Percentiles rank a stretch among this genome's conserved stretches.
Conservation (phyloP, 768 basidiomycete genomes). For the Brasilioporus rufonigricans region DNA sequence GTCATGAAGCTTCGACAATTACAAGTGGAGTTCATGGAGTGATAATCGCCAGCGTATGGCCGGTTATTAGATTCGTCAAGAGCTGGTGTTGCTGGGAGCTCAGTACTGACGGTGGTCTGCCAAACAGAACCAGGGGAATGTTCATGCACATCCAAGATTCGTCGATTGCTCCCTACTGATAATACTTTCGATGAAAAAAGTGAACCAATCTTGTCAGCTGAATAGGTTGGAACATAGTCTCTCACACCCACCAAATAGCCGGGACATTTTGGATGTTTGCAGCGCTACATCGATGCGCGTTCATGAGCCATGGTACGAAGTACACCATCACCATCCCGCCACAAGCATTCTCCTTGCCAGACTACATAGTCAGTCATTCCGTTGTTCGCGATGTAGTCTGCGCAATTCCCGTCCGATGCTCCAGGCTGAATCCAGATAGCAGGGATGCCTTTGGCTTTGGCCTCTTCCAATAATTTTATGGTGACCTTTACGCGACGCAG, state of each 20-base stretch:
- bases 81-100: too few species aligned
- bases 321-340: conserved; percentile 70
- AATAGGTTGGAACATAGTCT: not conserved
- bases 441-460: conserved; percentile 67
- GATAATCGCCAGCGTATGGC: too few species aligned
- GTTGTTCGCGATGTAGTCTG: conserved; percentile 62
- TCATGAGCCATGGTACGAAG: conserved; percentile 23
- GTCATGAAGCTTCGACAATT: not conserved
- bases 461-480: conserved; percentile 60
- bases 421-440: conserved; percentile 91
- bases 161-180: not conserved
- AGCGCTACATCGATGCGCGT: conserved; percentile 18
- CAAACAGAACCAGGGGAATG: too few species aligned
- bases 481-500: conserved; percentile 54
- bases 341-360: conserved; percentile 79
- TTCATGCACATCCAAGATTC: too few species aligned
- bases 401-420: conserved; percentile 67
- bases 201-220: not conserved
- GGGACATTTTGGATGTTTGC: not conserved
- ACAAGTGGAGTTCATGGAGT: not conserved
- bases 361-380: conserved; percentile 67
- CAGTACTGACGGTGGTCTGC: too few species aligned
- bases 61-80: too few species aligned
- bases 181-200: not conserved
- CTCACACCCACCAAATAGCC: not conserved